Base-by-base conservation (phyloP, 2,329 filamentous ascomycete species). In the Talaromyces piceae region DNA sequence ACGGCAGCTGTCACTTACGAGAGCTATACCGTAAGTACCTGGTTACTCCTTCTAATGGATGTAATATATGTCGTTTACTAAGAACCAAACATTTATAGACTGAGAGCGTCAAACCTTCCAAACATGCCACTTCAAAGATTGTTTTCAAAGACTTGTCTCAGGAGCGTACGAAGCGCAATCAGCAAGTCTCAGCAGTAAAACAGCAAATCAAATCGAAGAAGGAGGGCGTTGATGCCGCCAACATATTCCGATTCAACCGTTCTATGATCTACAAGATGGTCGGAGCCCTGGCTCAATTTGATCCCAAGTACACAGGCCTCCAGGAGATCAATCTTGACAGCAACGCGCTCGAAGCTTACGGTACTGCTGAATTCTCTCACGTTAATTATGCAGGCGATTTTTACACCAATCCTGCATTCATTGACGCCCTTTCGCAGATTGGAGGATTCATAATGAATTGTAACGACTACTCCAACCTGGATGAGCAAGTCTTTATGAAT, bases 361-460 rank as follows among this genome's bases (percentile, higher is more conserved):
- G 45, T 11, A 13, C 18, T 8, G 45, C 27, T 31, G 23, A 31
- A 16, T 47, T 30, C 27, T 27, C n/a, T 22, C 22, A 45, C 12
- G 41, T 25, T 13, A 8, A 22, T 9, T 9, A 16, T 20, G n/a
- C 9, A 13, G 45, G 45, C 26, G 18, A 30, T 18, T 47, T 47
- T 18, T n/a, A 31, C 27, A 28, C 27, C 27, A 26, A 47, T 11
- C 45, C 45, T 4, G 45, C 26, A 4, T 30, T 23, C 20, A 79
- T 81, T 52, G 79, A 82, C 60, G 77, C 75, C 54, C 68, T 79
- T 54, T 75, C 73, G 53, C 79, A 81, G 61, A 70, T 81, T 55
- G 78, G 77, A 37, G 79, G 79, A 18, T 81, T 81, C 64, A 79
- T 80, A 47, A 77, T 81, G 67, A 82, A 82, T 54, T 78, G 77